Evolutionary conservation across 2,329 filamentous ascomycete species (phyloP).

Genomic region (Stachybotrys elegans): DNA sequence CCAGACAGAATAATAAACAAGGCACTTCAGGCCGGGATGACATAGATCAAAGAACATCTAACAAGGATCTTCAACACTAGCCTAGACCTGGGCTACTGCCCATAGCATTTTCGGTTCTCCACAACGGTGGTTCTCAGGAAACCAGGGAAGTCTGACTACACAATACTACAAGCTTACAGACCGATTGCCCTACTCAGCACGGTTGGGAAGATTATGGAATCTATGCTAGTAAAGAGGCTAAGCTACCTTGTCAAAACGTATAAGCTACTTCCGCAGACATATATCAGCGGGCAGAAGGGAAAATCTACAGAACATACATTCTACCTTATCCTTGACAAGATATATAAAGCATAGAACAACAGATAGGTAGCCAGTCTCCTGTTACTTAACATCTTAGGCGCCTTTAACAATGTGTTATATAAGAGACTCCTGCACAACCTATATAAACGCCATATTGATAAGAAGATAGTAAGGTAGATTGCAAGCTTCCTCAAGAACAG

Average conservation of each 20-base stretch:
- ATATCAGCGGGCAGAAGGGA: slow-evolving; percentile 8
- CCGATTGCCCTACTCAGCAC: slow-evolving; percentile 11
- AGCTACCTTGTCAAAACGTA: slow-evolving; percentile 7
- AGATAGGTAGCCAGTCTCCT: slow-evolving; percentile 9
- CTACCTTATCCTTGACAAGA: slow-evolving; percentile 6
- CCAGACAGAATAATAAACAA: slow-evolving; percentile 12
- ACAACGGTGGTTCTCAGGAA: slow-evolving; percentile 11
- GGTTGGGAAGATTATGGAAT: slow-evolving; percentile 9
- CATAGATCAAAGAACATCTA: slow-evolving; percentile 11
- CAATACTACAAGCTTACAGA: slow-evolving; percentile 10
- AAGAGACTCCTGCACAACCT: slow-evolving; percentile 10
- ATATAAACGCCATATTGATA: slow-evolving; percentile 8
- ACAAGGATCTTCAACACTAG: slow-evolving; percentile 11
- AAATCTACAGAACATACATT: slow-evolving; percentile 9
- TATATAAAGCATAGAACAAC: slow-evolving; percentile 7
- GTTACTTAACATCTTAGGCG: slow-evolving; percentile 10
- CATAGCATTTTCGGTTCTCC: slow-evolving; percentile 10
- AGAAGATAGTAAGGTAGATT: slow-evolving; percentile 13
- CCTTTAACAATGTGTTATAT: slow-evolving; percentile 10
- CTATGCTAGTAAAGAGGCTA: slow-evolving; percentile 9
- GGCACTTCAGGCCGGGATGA: too few species aligned
- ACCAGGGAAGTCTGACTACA: slow-evolving; percentile 12
- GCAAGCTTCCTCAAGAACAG: slow-evolving; percentile 12
- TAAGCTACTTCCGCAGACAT: slow-evolving; percentile 2
- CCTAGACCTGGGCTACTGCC: slow-evolving; percentile 10